Evolutionary conservation across 2,329 filamentous ascomycete genomes (phyloP), one percentile per base, ranked within the genome.

Genomic region (Fusarium caatingaense): DNA sequence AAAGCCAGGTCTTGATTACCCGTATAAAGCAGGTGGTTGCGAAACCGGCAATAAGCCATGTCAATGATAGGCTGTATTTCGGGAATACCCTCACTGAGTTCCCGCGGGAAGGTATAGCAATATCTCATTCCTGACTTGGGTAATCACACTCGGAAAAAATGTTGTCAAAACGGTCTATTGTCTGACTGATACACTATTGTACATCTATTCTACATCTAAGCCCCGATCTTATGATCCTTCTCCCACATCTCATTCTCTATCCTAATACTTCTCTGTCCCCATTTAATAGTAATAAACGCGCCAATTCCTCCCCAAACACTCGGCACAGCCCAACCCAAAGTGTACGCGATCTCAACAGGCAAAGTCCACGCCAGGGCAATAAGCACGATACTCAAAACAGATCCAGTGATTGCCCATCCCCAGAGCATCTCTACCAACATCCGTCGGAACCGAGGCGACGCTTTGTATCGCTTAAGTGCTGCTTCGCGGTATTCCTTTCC

Each of bases 181-280:
- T 21, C 7, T 23, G 5, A 10, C 6, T 13, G 15, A 11, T 8
- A 23, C 0, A 12, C 7, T 30, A 44, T 3, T 49, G 4, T 18
- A 45, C 3, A 30, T 37, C 15, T 55, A 21, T 8, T 42, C 13
- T 28, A 59, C 15, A 2, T 44, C n/a, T 46, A 25, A 47, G 46
- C 45, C 16, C 11, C 47, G 2, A 23, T 1, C 34, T 44, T 41
- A 0, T 53, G 47, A 25, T 69, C 65, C 5, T 47, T 49, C 2
- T n/a, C 2, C 66, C 65, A 69, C 2, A 50, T 69, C 40, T 69
- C 60, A 8, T 47, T 51, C n/a, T 69, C 66, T 69, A 69, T 66
- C 23, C 50, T 23, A n/a, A 69, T 25, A 9, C 46, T 69, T 10
- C 65, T 65, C n/a, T 69, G 65, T 5, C 66, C 60, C 66, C 65